Evolutionary conservation across 1,139 yeast species (phyloP).

Genomic region (Suhomyces terraborum): DNA sequence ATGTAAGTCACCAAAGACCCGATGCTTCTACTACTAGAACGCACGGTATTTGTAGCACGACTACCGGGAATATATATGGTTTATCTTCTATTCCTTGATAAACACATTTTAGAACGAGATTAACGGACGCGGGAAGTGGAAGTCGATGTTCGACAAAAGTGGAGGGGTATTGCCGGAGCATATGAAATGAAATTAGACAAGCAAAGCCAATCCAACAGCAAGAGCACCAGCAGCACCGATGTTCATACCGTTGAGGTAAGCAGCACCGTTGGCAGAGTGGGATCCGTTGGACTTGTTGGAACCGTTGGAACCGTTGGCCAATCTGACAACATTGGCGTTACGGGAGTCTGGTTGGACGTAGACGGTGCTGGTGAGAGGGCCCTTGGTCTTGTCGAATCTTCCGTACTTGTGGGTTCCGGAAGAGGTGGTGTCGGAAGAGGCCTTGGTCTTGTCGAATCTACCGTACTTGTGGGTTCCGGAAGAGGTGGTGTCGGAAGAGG

Average conservation of each 20-base stretch:
- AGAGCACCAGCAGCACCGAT: conserved; percentile 40
- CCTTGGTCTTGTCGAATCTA: conserved; percentile 41
- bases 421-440: no score
- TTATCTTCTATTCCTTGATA: conserved; percentile 9
- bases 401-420: conserved; percentile 52
- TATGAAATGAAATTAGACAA: conserved; percentile 18
- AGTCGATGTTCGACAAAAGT: no score
- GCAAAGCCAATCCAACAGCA: conserved; percentile 38
- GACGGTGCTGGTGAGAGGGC: conserved; percentile 26
- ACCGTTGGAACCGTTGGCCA: conserved; percentile 17
- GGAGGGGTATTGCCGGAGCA: conserved; percentile 4
- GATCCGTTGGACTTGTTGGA: conserved; percentile 13
- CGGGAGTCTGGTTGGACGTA: conserved; percentile 21
- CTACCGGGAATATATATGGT: conserved; percentile 7
- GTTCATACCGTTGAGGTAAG: conserved; percentile 24
- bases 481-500: conserved; percentile 11
- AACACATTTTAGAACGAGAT: conserved; percentile 3
- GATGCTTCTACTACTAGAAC: conserved; percentile 7
- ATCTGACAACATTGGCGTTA: conserved; percentile 11
- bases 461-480: conserved; percentile 51
- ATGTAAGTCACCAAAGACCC: conserved; percentile 6
- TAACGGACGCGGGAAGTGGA: conserved; percentile 4
- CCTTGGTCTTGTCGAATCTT: conserved; percentile 40
- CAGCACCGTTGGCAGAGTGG: conserved; percentile 23
- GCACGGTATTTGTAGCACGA: neutral